These are phyloP conservation scores for Hypoxylon crocopeplum DNA, from an alignment of 495 filamentous ascomycete genomes.

Conservation along the genomic window DNA sequence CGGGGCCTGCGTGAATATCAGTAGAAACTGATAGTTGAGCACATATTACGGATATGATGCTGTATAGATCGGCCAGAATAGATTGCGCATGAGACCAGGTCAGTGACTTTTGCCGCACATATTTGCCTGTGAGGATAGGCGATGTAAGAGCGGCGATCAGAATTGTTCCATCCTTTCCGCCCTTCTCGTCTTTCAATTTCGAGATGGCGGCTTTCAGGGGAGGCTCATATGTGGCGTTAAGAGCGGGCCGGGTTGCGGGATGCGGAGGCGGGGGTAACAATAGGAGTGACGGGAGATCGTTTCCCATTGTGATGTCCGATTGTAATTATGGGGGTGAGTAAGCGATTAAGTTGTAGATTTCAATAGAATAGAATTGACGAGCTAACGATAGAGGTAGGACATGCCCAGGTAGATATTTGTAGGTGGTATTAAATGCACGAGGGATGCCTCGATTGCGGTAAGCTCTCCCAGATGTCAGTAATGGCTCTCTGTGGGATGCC, in stretches of 20 bases:
- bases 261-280: slow-evolving; percentile 64
- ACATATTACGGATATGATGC: slow-evolving; percentile 71
- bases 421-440: too few species aligned
- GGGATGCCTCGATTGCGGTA: too few species aligned
- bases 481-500: neutral
- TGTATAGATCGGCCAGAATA: slow-evolving; percentile 79
- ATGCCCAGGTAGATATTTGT: neutral
- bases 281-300: slow-evolving; percentile 56
- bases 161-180: slow-evolving; percentile 41
- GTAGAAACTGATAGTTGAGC: slow-evolving; percentile 65
- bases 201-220: slow-evolving; percentile 55
- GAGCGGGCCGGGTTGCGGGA: slow-evolving; percentile 48
- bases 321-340: neutral
- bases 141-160: slow-evolving; percentile 63
- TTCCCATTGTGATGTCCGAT: slow-evolving; percentile 5
- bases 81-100: slow-evolving; percentile 69
- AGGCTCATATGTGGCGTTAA: slow-evolving; percentile 65
- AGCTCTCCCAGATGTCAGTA: neutral
- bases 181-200: slow-evolving; percentile 45
- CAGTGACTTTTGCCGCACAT: slow-evolving; percentile 55
- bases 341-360: neutral
- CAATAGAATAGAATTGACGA: neutral
- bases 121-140: slow-evolving; percentile 56
- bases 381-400: too few species aligned
- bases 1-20: slow-evolving; percentile 64